A percentile compares a stretch with the other conserved stretches of the same genome.
These are phyloP conservation scores for Fusarium sp. DNA, from an alignment of 2,329 filamentous ascomycete species.

Conservation along the genomic window DNA sequence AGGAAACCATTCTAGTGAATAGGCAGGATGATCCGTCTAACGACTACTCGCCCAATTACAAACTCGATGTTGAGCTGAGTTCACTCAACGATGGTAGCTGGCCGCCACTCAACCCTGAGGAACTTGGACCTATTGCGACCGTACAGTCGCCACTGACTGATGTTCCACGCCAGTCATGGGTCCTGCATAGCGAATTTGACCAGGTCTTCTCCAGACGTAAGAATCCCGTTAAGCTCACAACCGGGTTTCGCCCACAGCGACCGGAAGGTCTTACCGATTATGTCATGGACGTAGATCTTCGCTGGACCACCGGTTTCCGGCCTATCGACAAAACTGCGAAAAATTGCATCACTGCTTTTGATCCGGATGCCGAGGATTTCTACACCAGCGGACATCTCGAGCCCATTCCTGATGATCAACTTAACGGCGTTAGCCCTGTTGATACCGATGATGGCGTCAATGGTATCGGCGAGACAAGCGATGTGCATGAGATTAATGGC, in stretches of 20 bases:
- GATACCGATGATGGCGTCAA: constrained; percentile 20
- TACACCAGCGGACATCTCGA: constrained; percentile 45
- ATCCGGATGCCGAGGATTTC: constrained; percentile 49
- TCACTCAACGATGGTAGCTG: constrained; percentile 62
- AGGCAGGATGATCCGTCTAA: constrained; percentile 61
- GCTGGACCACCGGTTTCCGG: constrained; percentile 59
- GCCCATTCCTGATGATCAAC: constrained; percentile 35
- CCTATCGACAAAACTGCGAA: constrained; percentile 57
- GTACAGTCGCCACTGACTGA: constrained; percentile 38
- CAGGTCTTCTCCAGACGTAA: constrained; percentile 59
- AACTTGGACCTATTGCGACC: constrained; percentile 48
- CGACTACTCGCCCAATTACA: constrained; percentile 63
- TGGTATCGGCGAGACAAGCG: constrained; percentile 22
- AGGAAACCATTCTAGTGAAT: constrained; percentile 64
- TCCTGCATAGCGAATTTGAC: constrained; percentile 57
- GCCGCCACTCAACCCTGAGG: constrained; percentile 62
- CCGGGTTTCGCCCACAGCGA: constrained; percentile 43
- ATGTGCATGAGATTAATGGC: constrained; percentile 23
- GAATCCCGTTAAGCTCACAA: constrained; percentile 51
- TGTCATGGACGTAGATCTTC: constrained; percentile 62
- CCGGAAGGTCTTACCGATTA: constrained; percentile 56
- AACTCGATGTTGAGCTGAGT: constrained; percentile 65
- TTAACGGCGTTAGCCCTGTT: constrained; percentile 28
- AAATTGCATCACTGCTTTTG: constrained; percentile 59
- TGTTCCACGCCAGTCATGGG: constrained; percentile 50